These are phyloP conservation scores for Astrothelium macrocarpum DNA, from an alignment of 495 filamentous ascomycete species.

Conservation along the genomic window DNA sequence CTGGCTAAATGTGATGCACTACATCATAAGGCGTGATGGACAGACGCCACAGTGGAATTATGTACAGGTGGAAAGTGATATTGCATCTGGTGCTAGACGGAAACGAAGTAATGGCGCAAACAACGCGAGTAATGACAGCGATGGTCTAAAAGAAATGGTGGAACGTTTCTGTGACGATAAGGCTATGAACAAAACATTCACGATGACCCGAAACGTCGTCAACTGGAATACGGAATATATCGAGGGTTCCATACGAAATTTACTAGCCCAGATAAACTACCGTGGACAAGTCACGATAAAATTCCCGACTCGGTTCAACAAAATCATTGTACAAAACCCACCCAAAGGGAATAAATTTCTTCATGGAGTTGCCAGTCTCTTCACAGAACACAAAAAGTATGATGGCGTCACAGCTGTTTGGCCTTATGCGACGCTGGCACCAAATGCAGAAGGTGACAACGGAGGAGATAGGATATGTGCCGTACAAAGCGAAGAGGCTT, in stretches of 20 bases:
- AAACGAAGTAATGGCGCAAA: conserved; percentile 23
- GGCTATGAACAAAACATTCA: conserved; percentile 38
- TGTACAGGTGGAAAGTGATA: conserved; percentile 39
- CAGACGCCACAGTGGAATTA: conserved; percentile 40
- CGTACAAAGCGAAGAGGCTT: conserved; percentile 44
- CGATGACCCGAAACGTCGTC: conserved; percentile 38
- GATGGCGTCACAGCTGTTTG: conserved; percentile 42
- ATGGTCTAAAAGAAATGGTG: conserved; percentile 32
- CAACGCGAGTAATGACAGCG: background rate
- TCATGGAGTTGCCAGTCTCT: conserved; percentile 18
- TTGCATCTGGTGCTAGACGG: conserved; percentile 39
- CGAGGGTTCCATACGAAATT: conserved; percentile 41
- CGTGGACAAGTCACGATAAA: conserved; percentile 40
- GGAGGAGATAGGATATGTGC: conserved; percentile 22
- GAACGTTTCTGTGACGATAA: conserved; percentile 43
- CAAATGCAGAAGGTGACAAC: background rate
- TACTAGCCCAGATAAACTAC: conserved; percentile 39
- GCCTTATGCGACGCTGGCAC: conserved; percentile 19
- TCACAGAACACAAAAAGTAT: conserved; percentile 36
- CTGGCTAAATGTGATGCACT: conserved; percentile 43
- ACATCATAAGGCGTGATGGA: conserved; percentile 36
- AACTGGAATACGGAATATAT: conserved; percentile 45
- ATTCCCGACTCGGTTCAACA: conserved; percentile 42
- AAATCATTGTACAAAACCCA: conserved; percentile 41
- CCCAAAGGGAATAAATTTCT: conserved; percentile 23